These are phyloP conservation scores for Aspergillus sp. DNA, from an alignment of 2,329 filamentous ascomycete species.

Conservation along the genomic window DNA sequence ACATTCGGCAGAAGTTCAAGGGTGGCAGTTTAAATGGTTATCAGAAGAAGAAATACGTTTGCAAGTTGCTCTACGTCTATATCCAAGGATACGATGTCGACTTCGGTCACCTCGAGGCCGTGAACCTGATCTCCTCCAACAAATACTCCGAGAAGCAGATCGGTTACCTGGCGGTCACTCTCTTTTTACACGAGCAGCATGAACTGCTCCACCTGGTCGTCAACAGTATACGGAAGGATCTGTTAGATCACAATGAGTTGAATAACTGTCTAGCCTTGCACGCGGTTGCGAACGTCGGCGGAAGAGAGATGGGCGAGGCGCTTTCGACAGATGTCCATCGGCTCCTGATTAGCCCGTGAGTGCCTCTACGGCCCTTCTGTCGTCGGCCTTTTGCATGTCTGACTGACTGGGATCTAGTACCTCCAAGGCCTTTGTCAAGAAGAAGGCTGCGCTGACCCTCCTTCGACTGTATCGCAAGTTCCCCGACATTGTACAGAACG, in stretches of 20 bases:
- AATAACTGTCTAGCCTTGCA: conserved; percentile 97
- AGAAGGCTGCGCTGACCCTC: conserved; percentile 93
- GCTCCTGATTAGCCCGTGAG: conserved; percentile 89
- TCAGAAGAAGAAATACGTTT: conserved; percentile 99
- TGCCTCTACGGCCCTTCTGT: conserved; percentile 23
- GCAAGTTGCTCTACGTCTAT: conserved; percentile 99
- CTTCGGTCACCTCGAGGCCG: conserved; percentile 96
- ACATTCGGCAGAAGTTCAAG: conserved; percentile 98
- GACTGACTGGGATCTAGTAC: conserved; percentile 53
- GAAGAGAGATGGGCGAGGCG: conserved; percentile 95
- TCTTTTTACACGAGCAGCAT: conserved; percentile 96
- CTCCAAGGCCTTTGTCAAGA: conserved; percentile 98
- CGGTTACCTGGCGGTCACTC: conserved; percentile 93
- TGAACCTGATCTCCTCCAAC: conserved; percentile 92
- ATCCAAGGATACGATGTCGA: conserved; percentile 99
- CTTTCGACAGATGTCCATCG: conserved; percentile 89
- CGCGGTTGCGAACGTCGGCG: conserved; percentile 96
- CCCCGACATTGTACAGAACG: conserved; percentile 87
- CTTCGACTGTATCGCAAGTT: conserved; percentile 93
- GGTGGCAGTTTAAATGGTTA: conserved; percentile 92
- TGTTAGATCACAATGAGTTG: conserved; percentile 92
- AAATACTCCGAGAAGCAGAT: conserved; percentile 99
- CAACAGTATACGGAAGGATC: conserved; percentile 96
- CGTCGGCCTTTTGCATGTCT: neutral
- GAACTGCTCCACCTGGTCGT: conserved; percentile 94